A percentile compares a stretch with the other conserved stretches of the same genome.
phyloP scores from a whole-genome alignment of 2,329 filamentous ascomycete species.

The Microcyclosporella mali region DNA sequence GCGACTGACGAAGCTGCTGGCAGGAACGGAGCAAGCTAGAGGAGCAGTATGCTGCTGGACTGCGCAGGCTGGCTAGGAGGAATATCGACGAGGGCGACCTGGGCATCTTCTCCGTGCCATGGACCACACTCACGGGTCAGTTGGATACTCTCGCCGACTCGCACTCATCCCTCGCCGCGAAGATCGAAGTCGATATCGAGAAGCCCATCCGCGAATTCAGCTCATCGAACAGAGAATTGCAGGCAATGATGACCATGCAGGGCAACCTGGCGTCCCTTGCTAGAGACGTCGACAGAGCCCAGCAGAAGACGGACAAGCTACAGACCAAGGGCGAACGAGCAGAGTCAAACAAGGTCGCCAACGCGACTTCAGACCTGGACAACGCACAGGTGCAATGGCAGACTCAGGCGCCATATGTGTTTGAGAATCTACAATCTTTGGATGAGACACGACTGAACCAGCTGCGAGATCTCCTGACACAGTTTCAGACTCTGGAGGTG shows the following conservation, averaged over 20 bases:
- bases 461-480: slow-evolving; percentile 82
- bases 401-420: slow-evolving; percentile 88
- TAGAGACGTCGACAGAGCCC: slow-evolving; percentile 75
- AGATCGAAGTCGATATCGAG: slow-evolving; percentile 86
- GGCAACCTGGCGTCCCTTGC: slow-evolving; percentile 74
- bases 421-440: slow-evolving; percentile 82
- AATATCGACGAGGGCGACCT: slow-evolving; percentile 62
- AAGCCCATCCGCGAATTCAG: slow-evolving; percentile 71
- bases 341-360: slow-evolving; percentile 69
- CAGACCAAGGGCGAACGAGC: slow-evolving; percentile 71
- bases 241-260: slow-evolving; percentile 73
- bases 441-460: slow-evolving; percentile 88
- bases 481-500: slow-evolving; percentile 86
- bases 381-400: slow-evolving; percentile 83
- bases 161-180: slow-evolving; percentile 71
- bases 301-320: slow-evolving; percentile 80
- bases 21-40: slow-evolving; percentile 91
- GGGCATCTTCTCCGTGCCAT: slow-evolving; percentile 83
- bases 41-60: slow-evolving; percentile 75
- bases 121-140: slow-evolving; percentile 78
- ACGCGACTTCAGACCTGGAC: slow-evolving; percentile 66
- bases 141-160: slow-evolving; percentile 76
- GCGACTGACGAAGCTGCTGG: slow-evolving; percentile 7
- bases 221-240: slow-evolving; percentile 65
- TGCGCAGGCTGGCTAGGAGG: slow-evolving; percentile 68